Evolutionary conservation across 306 rosid species (phyloP).

Genomic region (Urtica urens): DNA sequence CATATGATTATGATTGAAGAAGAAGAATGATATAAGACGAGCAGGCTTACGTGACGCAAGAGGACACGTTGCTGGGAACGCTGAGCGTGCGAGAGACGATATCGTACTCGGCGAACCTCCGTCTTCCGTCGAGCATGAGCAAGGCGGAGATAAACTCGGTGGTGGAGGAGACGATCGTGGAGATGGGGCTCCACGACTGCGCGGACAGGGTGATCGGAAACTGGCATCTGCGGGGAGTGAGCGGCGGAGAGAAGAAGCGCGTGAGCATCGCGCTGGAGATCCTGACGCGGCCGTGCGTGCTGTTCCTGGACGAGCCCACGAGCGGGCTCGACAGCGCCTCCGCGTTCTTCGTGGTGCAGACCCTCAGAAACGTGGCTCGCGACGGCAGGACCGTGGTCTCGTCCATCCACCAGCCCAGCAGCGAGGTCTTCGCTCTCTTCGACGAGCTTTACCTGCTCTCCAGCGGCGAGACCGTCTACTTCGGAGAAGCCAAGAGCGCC

Average conservation of each 20-base stretch:
- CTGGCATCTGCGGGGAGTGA: constrained; percentile 75
- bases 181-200: constrained; percentile 87
- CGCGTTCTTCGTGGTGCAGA: constrained; percentile 67
- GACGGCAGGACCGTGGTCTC: constrained; percentile 75
- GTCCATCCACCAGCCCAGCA: constrained; percentile 77
- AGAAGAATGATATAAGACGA: background rate
- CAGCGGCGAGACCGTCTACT: constrained; percentile 71
- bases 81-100: constrained; percentile 65
- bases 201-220: constrained; percentile 62
- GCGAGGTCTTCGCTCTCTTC: constrained; percentile 82
- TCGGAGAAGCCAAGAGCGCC: constrained; percentile 75
- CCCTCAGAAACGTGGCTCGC: constrained; percentile 63
- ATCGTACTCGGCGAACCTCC: constrained; percentile 50
- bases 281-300: constrained; percentile 57
- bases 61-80: constrained; percentile 71
- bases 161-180: constrained; percentile 60
- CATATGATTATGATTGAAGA: background rate
- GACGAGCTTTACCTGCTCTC: constrained; percentile 76
- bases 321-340: constrained; percentile 91
- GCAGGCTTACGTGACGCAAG: constrained; percentile 89
- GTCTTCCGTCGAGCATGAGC: constrained; percentile 45
- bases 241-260: constrained; percentile 88
- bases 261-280: constrained; percentile 79
- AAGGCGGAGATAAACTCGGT: constrained; percentile 41
- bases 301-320: constrained; percentile 83